These are phyloP conservation scores for Aspergillus vadensis DNA, from an alignment of 2,329 filamentous ascomycete species.

Conservation along the genomic window DNA sequence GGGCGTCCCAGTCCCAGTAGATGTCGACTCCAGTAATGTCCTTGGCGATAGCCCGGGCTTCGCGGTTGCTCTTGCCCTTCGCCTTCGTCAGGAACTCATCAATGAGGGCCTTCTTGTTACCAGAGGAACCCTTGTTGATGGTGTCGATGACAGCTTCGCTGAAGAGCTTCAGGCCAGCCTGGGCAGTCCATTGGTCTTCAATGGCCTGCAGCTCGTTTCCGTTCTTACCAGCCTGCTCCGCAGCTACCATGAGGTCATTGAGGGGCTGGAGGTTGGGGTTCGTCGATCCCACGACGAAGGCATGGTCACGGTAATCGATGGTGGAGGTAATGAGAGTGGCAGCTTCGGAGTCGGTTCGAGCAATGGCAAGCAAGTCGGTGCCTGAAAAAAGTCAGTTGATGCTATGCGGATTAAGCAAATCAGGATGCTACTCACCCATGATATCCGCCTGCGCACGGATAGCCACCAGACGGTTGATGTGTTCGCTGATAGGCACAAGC, in stretches of 20 bases:
- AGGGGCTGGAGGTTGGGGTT: constrained; percentile 83
- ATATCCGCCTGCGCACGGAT: constrained; percentile 98
- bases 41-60: constrained; percentile 78
- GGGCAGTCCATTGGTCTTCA: constrained; percentile 81
- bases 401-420: background rate
- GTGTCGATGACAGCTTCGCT: constrained; percentile 83
- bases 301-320: constrained; percentile 92
- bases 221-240: constrained; percentile 77
- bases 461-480: constrained; percentile 95
- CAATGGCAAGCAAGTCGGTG: constrained; percentile 83
- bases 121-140: constrained; percentile 67
- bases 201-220: constrained; percentile 83
- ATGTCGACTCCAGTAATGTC: constrained; percentile 76
- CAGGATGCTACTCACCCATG: constrained; percentile 67
- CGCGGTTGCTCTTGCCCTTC: constrained; percentile 82
- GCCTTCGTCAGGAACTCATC: constrained; percentile 66
- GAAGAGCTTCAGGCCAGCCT: constrained; percentile 84
- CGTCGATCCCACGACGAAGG: constrained; percentile 87
- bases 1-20: constrained; percentile 93
- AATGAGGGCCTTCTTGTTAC: constrained; percentile 68
- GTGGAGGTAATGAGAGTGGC: constrained; percentile 95
- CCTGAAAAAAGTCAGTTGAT: constrained; percentile 48
- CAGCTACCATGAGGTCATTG: constrained; percentile 85
- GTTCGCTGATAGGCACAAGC: constrained; percentile 91
- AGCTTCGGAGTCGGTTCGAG: constrained; percentile 95